phyloP scores from a whole-genome alignment of 371 early-diverging fungal genomes.

The Capillidium heterosporum region DNA sequence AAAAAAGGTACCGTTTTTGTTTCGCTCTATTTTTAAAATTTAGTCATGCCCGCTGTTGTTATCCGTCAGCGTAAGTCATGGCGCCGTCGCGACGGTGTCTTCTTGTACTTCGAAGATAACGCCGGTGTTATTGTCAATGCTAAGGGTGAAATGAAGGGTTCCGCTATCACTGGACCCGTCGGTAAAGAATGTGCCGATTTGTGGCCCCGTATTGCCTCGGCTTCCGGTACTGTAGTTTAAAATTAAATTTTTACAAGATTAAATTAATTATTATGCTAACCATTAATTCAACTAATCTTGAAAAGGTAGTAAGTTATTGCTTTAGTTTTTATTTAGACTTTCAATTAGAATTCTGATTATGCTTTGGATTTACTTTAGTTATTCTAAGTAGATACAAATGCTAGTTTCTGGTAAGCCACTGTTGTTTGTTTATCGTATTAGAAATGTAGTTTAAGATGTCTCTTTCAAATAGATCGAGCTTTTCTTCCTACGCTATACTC shows the following conservation, averaged over 20 bases:
- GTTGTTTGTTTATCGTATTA: too few relatives aligned
- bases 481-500: too few relatives aligned
- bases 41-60: slow-evolving; percentile 97
- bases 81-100: slow-evolving; percentile 98
- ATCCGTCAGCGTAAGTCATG: slow-evolving; percentile 99
- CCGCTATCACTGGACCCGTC: slow-evolving; percentile 99
- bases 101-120: slow-evolving; percentile 97
- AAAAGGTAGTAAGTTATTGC: too few relatives aligned
- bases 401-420: too few relatives aligned
- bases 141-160: slow-evolving; percentile 99
- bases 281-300: too few relatives aligned
- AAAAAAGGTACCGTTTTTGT: slow-evolving; percentile 73
- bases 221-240: slow-evolving; percentile 74
- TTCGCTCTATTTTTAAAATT: not conserved
- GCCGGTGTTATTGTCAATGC: slow-evolving; percentile 96
- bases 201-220: slow-evolving; percentile 99
- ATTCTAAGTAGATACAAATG: too few relatives aligned
- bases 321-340: too few relatives aligned
- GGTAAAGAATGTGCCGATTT: slow-evolving; percentile 99
- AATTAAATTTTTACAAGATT: not conserved
- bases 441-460: too few relatives aligned
- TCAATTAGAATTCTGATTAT: too few relatives aligned
- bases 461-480: too few relatives aligned
- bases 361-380: too few relatives aligned
- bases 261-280: too few relatives aligned